Base-by-base conservation (phyloP, 2,329 filamentous ascomycete species). In the Diaporthe helianthi region DNA sequence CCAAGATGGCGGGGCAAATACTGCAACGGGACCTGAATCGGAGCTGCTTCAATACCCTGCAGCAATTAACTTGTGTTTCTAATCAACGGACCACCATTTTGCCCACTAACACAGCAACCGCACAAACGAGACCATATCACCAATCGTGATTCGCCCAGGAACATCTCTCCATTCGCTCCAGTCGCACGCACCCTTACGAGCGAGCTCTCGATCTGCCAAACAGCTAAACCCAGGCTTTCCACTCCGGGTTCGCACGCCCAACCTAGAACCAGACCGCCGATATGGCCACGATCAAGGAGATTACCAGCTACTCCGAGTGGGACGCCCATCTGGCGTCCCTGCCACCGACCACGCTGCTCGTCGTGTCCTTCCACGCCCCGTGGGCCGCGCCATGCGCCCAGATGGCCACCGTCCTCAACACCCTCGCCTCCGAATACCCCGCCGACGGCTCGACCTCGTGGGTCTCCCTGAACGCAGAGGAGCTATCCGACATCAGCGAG, bases 331-430 rank as follows among this genome's bases (percentile, higher is more conserved):
- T 93, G 72, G 84, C 85, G 72, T 85, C 88, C 51, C 85, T 94
- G 17, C 87, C 92, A 13, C 78, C 90, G 2, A 87, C 90, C 19
- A 89, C 92, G 19, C 88, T 98, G 71, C 86, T 95, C 72, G 86
- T 98, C 77, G 89, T 97, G 78, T 98, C 94, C 79, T 99, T 99
- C 85, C 92, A 98, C 80, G 94, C 96, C 24, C 92, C 94, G 73
- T 99, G 96, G 96, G 96, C 96, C 36, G 94, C 94, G 70, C 96
- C 96, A 54, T 98, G 96, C 85, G 90, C 92, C 72, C 94, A 98
- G 82, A 98, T 98, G 94, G 89, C 88, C 74, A 92, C 90, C 63
- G 92, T 98, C 75, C 89, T 99, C 73, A 86, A 88, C 77, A 92
- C 93, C 26, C 92, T 99, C 73, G 94, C 95, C 73, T 89, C 90